Conservation (phyloP, 805 yeast genomes). For the Cephaloascus albidus region DNA sequence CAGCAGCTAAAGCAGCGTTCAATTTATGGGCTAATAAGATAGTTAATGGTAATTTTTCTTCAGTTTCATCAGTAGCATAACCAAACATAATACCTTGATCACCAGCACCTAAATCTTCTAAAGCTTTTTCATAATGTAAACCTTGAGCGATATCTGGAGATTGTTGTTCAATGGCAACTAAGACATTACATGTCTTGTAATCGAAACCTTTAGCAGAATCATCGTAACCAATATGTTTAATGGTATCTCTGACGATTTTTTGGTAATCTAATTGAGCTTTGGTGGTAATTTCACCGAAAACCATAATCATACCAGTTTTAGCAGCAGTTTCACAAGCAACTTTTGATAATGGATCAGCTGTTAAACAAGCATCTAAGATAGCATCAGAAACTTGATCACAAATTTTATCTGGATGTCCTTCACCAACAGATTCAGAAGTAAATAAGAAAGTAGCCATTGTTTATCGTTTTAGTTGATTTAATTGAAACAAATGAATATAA, state of each 20-base stretch:
- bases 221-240: slow-evolving; percentile 97
- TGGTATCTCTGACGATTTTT: slow-evolving; percentile 95
- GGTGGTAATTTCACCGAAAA: slow-evolving; percentile 99
- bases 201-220: slow-evolving; percentile 94
- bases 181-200: slow-evolving; percentile 97
- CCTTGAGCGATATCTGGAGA: slow-evolving; percentile 99
- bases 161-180: slow-evolving; percentile 99
- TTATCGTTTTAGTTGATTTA: no score
- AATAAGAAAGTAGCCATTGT: slow-evolving; percentile 40
- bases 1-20: slow-evolving; percentile 93
- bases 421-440: slow-evolving; percentile 89
- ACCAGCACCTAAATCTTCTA: slow-evolving; percentile 99
- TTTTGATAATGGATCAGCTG: slow-evolving; percentile 93
- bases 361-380: slow-evolving; percentile 92
- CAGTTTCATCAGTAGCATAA: slow-evolving; percentile 98
- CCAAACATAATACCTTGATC: slow-evolving; percentile 99
- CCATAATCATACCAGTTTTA: slow-evolving; percentile 99
- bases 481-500: no score
- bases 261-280: slow-evolving; percentile 93
- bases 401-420: slow-evolving; percentile 91
- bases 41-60: slow-evolving; percentile 94
- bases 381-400: slow-evolving; percentile 99
- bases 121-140: slow-evolving; percentile 89
- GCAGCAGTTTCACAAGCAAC: slow-evolving; percentile 99
- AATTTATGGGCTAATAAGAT: slow-evolving; percentile 90